Evolutionary conservation across 768 basidiomycete species (phyloP), one percentile per base, ranked within the genome.

Genomic region (Auricularia cornea): DNA sequence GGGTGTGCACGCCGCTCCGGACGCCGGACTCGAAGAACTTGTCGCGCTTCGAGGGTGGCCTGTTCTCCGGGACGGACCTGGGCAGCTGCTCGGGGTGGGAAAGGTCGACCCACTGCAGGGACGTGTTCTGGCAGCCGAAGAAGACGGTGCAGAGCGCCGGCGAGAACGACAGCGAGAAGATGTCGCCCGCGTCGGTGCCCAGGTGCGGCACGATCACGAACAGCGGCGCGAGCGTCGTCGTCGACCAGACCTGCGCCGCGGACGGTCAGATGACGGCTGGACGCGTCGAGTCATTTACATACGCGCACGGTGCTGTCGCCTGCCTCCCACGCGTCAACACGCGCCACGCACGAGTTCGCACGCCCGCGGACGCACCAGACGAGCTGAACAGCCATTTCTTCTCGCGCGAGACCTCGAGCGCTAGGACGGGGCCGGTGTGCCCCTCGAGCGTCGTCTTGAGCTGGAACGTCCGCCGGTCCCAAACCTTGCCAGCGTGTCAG

Each of bases 111-210:
- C 92, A 97, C 70, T 97, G 92, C 31, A 97, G 79, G 14, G 92
- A 94, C 2, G 94, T 94, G 71, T 94, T 92, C 74, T 97, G 92
- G 71, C 92, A 94, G 28, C 94, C 94, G 38, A 96, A 79, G 72
- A 89, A 96, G 32, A 96, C 76, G 0, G 87, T 88, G 63, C 85
- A 85, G 29, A 86, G 76, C 26, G 78, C 70, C 1, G 85, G 79
- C 8, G 84, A 88, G 90, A 90, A 97, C 0, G 83, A 82, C 1
- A 96, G 78, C 40, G 89, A 92, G 75, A 92, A 95, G 32, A 96
- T 81, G 70, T 96, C 94, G 26, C 94, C 94, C 3, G 93, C 85
- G 31, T 85, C 87, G 2, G 84, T 85, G 67, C 93, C 92, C 51
- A 86, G 76, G 69, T 90, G 89, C 0, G 94, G 91, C 60, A 84